Evolutionary conservation across 208 protist species (phyloP).

Genomic region (Leishmania arabica): DNA sequence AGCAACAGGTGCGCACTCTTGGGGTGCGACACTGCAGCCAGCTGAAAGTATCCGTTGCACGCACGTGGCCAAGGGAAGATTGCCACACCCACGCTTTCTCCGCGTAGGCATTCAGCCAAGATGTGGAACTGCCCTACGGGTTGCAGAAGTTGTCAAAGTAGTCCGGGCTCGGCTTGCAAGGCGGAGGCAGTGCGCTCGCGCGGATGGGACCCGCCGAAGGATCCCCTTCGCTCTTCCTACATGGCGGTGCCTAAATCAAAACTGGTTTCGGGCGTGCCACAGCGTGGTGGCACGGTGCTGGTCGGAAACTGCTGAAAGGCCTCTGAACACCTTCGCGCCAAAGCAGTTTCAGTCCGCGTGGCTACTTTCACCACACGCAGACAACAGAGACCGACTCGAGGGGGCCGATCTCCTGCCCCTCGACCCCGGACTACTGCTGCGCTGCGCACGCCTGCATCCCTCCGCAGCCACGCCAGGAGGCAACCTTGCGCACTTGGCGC

Average conservation of each 20-base stretch:
- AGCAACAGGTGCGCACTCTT: neutral
- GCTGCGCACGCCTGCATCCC: neutral
- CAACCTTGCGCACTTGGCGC: too few species aligned
- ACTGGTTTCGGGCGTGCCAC: neutral
- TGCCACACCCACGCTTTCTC: neutral
- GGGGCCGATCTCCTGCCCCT: neutral
- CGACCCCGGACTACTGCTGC: neutral
- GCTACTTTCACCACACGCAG: neutral
- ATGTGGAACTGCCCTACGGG: too few species aligned
- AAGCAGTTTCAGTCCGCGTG: neutral
- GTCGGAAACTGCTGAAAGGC: neutral
- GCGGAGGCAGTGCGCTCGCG: too few species aligned
- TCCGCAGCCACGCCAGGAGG: neutral
- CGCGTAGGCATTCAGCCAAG: neutral
- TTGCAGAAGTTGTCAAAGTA: neutral
- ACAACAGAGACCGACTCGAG: neutral
- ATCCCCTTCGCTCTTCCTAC: neutral
- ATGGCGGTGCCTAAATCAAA: neutral
- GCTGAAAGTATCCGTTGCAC: neutral
- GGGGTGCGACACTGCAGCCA: neutral
- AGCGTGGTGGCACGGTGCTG: neutral
- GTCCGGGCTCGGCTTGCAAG: neutral
- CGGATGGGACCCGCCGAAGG: neutral
- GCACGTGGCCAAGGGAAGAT: neutral
- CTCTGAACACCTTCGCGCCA: neutral